phyloP scores from a whole-genome alignment of 1,139 yeast genomes.

The Wickerhamiella infanticola region DNA sequence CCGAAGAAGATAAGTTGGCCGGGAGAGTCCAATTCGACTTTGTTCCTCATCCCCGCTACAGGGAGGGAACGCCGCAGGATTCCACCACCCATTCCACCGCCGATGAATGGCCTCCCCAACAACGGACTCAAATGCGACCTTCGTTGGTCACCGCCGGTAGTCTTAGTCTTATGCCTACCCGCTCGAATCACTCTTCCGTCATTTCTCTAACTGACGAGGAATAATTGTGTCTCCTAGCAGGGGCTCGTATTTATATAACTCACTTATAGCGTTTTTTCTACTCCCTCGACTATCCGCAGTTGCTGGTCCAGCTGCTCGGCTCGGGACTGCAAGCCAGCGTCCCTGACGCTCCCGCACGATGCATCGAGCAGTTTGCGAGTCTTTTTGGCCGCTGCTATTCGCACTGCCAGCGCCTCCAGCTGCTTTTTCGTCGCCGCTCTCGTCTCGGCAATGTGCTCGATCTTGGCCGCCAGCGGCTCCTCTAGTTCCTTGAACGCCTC shows the following conservation, averaged over 20 bases:
- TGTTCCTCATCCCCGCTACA: conserved; percentile 12
- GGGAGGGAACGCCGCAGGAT: neutral
- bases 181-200: conserved; percentile 13
- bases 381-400: conserved; percentile 11
- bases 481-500: conserved; percentile 9
- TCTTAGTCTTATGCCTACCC: conserved; percentile 11
- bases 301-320: conserved; percentile 36
- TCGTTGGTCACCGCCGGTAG: conserved; percentile 10
- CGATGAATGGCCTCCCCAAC: neutral
- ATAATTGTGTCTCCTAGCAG: neutral
- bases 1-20: neutral
- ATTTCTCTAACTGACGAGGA: conserved; percentile 15
- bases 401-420: conserved; percentile 12
- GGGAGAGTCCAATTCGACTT: conserved; percentile 13
- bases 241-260: conserved; percentile 5
- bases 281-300: conserved; percentile 31
- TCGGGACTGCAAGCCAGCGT: conserved; percentile 30
- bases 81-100: neutral
- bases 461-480: conserved; percentile 16
- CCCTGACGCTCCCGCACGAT: conserved; percentile 15
- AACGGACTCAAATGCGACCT: conserved; percentile 11
- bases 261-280: conserved; percentile 12
- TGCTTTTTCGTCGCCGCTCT: conserved; percentile 16
- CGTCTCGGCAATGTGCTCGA: conserved; percentile 17
- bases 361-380: conserved; percentile 14